Percentiles rank a stretch among this genome's conserved stretches.
phyloP scores from a whole-genome alignment of 2,329 filamentous ascomycete genomes.

The Talaromyces funiculosus region DNA sequence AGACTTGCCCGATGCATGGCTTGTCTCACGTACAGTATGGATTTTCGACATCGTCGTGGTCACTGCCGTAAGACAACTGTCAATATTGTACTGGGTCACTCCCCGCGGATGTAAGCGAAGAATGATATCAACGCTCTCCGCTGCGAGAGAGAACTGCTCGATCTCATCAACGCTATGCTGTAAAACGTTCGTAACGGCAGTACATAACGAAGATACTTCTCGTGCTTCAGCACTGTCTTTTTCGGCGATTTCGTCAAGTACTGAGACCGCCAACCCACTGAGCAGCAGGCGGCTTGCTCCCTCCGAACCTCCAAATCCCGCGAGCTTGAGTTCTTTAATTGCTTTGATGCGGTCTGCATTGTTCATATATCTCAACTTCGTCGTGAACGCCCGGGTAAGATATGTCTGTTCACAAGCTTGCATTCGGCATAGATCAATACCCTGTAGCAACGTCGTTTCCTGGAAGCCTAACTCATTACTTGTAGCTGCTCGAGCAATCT shows the following conservation, averaged over 20 bases:
- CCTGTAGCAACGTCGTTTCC: slow-evolving; percentile 30
- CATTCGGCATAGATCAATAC: slow-evolving; percentile 31
- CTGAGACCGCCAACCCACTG: slow-evolving; percentile 31
- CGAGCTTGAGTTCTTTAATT: slow-evolving; percentile 27
- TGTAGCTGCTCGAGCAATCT: slow-evolving; percentile 28
- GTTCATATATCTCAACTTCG: slow-evolving; percentile 30
- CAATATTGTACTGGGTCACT: slow-evolving; percentile 43
- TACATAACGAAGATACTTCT: slow-evolving; percentile 34
- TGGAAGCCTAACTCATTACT: slow-evolving; percentile 24
- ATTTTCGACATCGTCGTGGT: slow-evolving; percentile 18
- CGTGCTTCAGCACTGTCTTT: slow-evolving; percentile 32
- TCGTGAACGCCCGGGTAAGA: slow-evolving; percentile 31
- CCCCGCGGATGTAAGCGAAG: slow-evolving; percentile 37
- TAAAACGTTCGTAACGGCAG: slow-evolving; percentile 28
- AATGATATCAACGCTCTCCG: slow-evolving; percentile 36
- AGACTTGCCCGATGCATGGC: slow-evolving; percentile 26
- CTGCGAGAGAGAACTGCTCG: slow-evolving; percentile 36
- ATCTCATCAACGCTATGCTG: slow-evolving; percentile 24
- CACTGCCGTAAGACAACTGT: slow-evolving; percentile 37
- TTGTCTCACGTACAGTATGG: slow-evolving; percentile 14
- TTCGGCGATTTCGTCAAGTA: slow-evolving; percentile 31
- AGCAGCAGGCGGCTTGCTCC: slow-evolving; percentile 31
- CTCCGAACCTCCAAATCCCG: slow-evolving; percentile 27
- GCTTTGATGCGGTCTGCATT: slow-evolving; percentile 25
- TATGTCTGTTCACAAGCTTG: slow-evolving; percentile 35